Evolutionary conservation across 768 basidiomycete genomes (phyloP), one percentile per base, ranked within the genome.

Genomic region (Gymnopilus junonius): DNA sequence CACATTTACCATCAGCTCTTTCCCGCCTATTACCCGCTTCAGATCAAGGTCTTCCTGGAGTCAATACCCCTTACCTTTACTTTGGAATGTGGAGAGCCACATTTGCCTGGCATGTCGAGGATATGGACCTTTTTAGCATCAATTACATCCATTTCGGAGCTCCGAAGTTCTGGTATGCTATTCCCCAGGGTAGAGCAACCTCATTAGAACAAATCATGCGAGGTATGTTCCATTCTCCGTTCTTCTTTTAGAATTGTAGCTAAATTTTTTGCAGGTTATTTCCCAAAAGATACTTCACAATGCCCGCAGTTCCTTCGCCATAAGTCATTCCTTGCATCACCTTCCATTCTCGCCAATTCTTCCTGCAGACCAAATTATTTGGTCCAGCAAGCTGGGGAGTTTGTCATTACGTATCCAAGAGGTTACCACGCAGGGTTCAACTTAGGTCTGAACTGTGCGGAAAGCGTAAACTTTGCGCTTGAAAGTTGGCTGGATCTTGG

Each of bases 1-100:
- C 90, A 0, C 83, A 88, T 73, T 86, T 99, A 11, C 90, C 90
- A 31, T 97, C 96, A 39, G 83, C 94, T 2, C 85, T 99, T 23
- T 88, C 90, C 10, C 88, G 95, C 3, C 80, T 97, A 27, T 78
- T 94, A 0, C 92, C 92, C 0, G 72, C 85, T 12, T 82, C 88
- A 7, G 78, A 82, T 39, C 85, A 89, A 56, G 86, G 89, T 40
- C 80, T 99, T 27, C 96, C 97, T 0, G 97, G 97, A 8, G 97
- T 99, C 51, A 99, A 99, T 71, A 91, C 95, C 2, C 97, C 97
- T 0, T 99, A 99, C 74, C 85, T 99, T 2, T 99, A 99, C 76
- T 99, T 96, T 73, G 97, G 97, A 66, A 99, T 98, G 96, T 99
- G 97, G 97, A 84, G 95, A 55, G 97, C 97, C 23, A 95, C 95